These are phyloP conservation scores for Penicillium salamii DNA, from an alignment of 495 filamentous ascomycete genomes.

Conservation along the genomic window DNA sequence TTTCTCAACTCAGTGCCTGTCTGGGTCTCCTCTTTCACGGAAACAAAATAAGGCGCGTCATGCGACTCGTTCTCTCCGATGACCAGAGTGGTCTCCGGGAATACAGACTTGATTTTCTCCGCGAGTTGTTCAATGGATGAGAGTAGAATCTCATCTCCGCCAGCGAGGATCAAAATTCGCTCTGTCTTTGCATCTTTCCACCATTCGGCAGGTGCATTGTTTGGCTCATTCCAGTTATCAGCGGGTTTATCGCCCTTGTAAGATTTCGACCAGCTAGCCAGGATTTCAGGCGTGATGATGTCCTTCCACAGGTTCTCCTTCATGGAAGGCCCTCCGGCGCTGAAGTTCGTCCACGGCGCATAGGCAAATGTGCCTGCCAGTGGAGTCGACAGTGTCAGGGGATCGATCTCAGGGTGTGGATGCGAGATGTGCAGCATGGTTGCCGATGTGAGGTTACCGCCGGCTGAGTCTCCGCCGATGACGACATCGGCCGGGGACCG, in stretches of 20 bases:
- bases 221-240: constrained; percentile 58
- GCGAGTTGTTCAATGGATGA: constrained; percentile 53
- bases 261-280: constrained; percentile 38
- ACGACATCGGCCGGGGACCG: constrained; percentile 45
- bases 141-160: constrained; percentile 55
- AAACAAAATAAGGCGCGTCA: constrained; percentile 31
- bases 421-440: constrained; percentile 59
- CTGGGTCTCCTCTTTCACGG: constrained; percentile 21
- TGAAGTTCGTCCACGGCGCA: constrained; percentile 56
- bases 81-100: constrained; percentile 30
- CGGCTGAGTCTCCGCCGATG: constrained; percentile 62
- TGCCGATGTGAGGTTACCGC: constrained; percentile 55
- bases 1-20: constrained; percentile 24
- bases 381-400: constrained; percentile 26
- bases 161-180: constrained; percentile 50
- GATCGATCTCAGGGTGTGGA: constrained; percentile 51
- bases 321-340: constrained; percentile 34
- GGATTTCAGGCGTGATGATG: constrained; percentile 27
- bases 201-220: constrained; percentile 49
- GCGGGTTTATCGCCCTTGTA: constrained; percentile 43
- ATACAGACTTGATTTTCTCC: constrained; percentile 39
- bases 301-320: constrained; percentile 49
- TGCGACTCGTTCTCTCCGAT: constrained; percentile 36
- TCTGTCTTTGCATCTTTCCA: constrained; percentile 49
- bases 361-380: constrained; percentile 51